Evolutionary conservation across 371 early-diverging fungal species (phyloP).

Genomic region (Circinella minor): DNA sequence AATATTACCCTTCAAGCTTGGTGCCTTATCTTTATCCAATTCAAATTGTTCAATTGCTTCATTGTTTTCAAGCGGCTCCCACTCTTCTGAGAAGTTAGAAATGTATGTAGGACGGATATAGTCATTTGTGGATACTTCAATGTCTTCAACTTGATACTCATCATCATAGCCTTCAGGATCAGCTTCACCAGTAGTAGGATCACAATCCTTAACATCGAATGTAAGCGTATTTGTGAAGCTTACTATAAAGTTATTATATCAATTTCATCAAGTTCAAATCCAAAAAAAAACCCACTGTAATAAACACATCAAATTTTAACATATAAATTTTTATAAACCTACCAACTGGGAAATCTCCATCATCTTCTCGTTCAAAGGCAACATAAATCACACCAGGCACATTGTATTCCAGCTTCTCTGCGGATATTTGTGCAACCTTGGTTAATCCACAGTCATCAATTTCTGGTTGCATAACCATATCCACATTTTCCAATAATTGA

Average conservation of each 20-base stretch:
- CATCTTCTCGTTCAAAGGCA: constrained; percentile 69
- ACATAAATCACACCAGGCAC: constrained; percentile 85
- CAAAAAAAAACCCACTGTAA: too few species aligned
- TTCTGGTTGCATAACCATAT: constrained; percentile 82
- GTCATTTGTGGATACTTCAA: constrained; percentile 85
- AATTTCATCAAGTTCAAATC: neutral
- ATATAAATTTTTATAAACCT: constrained; percentile 1
- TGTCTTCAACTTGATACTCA: constrained; percentile 91
- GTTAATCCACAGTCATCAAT: constrained; percentile 66
- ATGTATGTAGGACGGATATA: constrained; percentile 89
- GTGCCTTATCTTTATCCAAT: constrained; percentile 70
- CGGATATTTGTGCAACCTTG: constrained; percentile 67
- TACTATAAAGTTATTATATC: constrained; percentile 35
- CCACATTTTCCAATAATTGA: constrained; percentile 88
- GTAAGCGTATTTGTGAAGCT: constrained; percentile 89
- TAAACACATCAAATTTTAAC: too few species aligned
- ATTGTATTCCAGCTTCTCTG: constrained; percentile 75
- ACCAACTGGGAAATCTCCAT: constrained; percentile 63
- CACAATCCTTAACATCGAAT: constrained; percentile 93
- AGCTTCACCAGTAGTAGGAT: constrained; percentile 89
- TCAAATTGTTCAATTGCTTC: constrained; percentile 89
- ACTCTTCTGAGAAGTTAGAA: constrained; percentile 72
- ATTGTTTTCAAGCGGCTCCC: constrained; percentile 75
- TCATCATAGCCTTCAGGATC: constrained; percentile 95
- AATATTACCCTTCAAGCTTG: constrained; percentile 63